Evolutionary conservation across 352 stramenopile genomes (phyloP), one percentile per base, ranked within the genome.

Genomic region (Globisporangium echinulatum): DNA sequence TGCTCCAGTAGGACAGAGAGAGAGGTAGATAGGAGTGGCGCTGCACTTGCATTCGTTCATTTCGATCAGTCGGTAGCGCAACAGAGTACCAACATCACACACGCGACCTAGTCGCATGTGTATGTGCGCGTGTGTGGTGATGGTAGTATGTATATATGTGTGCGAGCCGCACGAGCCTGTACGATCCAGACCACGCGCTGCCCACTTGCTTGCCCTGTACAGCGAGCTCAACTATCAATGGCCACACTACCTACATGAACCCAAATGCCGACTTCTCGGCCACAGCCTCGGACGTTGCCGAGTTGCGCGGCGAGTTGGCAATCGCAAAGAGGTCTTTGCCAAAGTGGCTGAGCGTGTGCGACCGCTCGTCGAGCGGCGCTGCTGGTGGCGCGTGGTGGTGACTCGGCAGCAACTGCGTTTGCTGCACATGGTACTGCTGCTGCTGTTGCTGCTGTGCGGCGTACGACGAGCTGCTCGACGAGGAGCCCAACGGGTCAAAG

Each of bases 281-380:
- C 5, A 15, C 39, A 9, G 52, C 25, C 59, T 75, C 67, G 37
- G 53, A 51, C 4, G 66, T 40, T 48, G 46, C 63, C 57, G 67
- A 58, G 59, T 59, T 75, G 19, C 83, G 82, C 15, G 85, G 83
- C 13, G 85, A 95, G 64, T 93, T 93, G 58, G 80, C 83, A 59
- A 92, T 87, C 14, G 83, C 86, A 59, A 93, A 95, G 4, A 95
- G 63, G 44, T 92, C 85, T 66, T 93, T 95, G 49, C 83, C 83
- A 61, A 92, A 87, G 69, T 91, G 70, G 52, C 83, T 86, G 49
- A 93, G 61, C 7, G 77, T 73, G 64, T 85, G 85, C 50, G 81
- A 76, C 49, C 79, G 79, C 11, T 88, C 72, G 57, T 88, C 82
- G 7, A 73, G 66, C 25, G 69, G 57, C 0, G 61, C 33, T 48